These are phyloP conservation scores for Lachancea sp. DNA, from an alignment of 805 yeast genomes.

Conservation along the genomic window DNA sequence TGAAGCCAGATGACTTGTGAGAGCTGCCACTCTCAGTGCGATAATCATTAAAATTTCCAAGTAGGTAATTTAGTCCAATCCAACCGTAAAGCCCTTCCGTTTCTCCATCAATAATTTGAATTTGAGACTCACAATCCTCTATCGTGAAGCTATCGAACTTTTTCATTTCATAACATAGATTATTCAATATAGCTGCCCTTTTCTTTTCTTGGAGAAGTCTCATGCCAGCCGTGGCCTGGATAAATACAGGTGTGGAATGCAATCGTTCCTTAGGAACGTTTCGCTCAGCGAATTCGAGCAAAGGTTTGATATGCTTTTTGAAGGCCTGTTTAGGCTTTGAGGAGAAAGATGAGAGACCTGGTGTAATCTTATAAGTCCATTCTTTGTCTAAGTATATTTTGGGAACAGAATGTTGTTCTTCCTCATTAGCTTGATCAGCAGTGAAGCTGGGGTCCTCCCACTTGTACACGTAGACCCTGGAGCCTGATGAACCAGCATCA, in stretches of 20 bases:
- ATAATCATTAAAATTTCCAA: conserved; percentile 54
- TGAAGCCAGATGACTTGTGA: conserved; percentile 75
- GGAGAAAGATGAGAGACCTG: conserved; percentile 75
- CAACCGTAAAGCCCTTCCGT: conserved; percentile 95
- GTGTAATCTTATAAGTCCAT: conserved; percentile 69
- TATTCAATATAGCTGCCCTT: conserved; percentile 46
- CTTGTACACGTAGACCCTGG: conserved; percentile 73
- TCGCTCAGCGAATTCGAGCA: conserved; percentile 61
- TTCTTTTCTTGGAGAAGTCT: conserved; percentile 56
- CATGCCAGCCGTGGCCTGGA: conserved; percentile 98
- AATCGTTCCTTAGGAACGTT: conserved; percentile 61
- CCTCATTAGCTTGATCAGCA: conserved; percentile 15
- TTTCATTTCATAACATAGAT: conserved; percentile 54
- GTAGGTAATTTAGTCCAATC: conserved; percentile 82
- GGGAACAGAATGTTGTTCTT: conserved; percentile 55
- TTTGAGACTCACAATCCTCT: conserved; percentile 56
- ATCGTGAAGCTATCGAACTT: conserved; percentile 50
- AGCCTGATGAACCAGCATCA: conserved; percentile 95
- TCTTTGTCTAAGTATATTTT: conserved; percentile 51
- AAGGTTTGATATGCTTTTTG: conserved; percentile 57
- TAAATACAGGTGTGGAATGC: conserved; percentile 71
- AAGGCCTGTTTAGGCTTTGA: conserved; percentile 53
- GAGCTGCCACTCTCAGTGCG: conserved; percentile 24
- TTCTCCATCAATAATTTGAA: conserved; percentile 87
- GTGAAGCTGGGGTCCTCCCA: conserved; percentile 55